A percentile compares a stretch with the other conserved stretches of the same genome.
Evolutionary conservation across 352 stramenopile genomes (phyloP).

Genomic region (Phytophthora niederhauseri): DNA sequence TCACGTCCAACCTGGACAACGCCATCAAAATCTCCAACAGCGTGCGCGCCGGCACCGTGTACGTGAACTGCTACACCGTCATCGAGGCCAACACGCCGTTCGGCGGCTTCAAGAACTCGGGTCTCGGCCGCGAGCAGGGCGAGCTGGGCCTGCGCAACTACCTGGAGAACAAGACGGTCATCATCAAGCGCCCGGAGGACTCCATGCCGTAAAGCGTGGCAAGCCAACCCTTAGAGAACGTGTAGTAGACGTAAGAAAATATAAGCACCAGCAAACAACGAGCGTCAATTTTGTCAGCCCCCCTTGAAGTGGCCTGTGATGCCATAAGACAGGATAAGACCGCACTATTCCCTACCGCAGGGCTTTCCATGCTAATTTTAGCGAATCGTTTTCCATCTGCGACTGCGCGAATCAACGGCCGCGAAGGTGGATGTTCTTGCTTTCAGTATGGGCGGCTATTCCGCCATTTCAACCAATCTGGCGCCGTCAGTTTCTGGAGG

Average conservation of each 20-base stretch:
- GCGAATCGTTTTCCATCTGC: constrained; percentile 14
- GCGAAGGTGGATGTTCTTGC: background rate
- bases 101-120: constrained; percentile 86
- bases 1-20: constrained; percentile 84
- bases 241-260: constrained; percentile 25
- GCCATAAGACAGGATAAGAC: constrained; percentile 1
- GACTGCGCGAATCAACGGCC: constrained; percentile 12
- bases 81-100: constrained; percentile 88
- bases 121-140: constrained; percentile 77
- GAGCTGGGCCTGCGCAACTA: constrained; percentile 75
- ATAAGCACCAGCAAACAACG: constrained; percentile 17
- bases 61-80: constrained; percentile 94
- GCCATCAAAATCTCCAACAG: constrained; percentile 86
- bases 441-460: background rate
- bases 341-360: background rate
- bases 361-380: background rate
- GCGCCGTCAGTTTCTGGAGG: constrained; percentile 14
- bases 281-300: constrained; percentile 19
- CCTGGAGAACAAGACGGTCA: constrained; percentile 77
- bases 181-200: constrained; percentile 61
- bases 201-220: constrained; percentile 27
- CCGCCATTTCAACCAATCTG: constrained; percentile 24
- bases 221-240: constrained; percentile 7
- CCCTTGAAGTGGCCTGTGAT: background rate
- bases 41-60: constrained; percentile 92